Evolutionary conservation across 2,329 filamentous ascomycete genomes (phyloP), one percentile per base, ranked within the genome.

Genomic region (Botrytis cinerea): DNA sequence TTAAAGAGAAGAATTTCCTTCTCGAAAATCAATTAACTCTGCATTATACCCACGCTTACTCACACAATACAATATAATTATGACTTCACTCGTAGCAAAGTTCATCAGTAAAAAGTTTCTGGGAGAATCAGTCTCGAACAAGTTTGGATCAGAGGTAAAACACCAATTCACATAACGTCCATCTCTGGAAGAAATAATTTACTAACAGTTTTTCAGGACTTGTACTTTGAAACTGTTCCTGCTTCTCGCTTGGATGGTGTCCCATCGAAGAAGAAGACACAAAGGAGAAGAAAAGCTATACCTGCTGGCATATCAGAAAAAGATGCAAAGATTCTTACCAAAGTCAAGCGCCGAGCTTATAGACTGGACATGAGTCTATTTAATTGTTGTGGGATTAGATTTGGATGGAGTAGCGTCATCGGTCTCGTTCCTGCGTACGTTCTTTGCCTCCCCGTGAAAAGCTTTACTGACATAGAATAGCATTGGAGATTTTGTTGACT

Each of bases 401-500:
- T 98, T 80, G 96, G 96, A 72, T 98, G 94, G 94, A 90, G 93
- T 70, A 92, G 91, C 78, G 88, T 97, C 73, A 93, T 98, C 78
- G 96, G 91, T 22, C 81, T 98, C 12, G 83, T 98, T 72, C 96
- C 96, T 78, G 89, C 89, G 88, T 94, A 87, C 86, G 92, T 87
- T 73, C 20, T 76, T 16, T 51, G 28, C 78, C 28, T 61, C 14
- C 16, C 25, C 66, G 16, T 54, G 51, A 73, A 46, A 78, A 72
- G 46, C 14, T 28, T 70, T 62, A 71, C 73, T 78, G 74, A 81
- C 71, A 48, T 81, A 74, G 22, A 51, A 62, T 57, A 93, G 92
- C 9, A 84, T 92, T 75, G 95, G 95, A 66, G 95, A 97, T 81
- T 87, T 87, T 16, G 82, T 92, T 22, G 95, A 97, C 80, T 85